Evolutionary conservation across 768 basidiomycete species (phyloP).

Genomic region (Phlegmacium glaucopus): DNA sequence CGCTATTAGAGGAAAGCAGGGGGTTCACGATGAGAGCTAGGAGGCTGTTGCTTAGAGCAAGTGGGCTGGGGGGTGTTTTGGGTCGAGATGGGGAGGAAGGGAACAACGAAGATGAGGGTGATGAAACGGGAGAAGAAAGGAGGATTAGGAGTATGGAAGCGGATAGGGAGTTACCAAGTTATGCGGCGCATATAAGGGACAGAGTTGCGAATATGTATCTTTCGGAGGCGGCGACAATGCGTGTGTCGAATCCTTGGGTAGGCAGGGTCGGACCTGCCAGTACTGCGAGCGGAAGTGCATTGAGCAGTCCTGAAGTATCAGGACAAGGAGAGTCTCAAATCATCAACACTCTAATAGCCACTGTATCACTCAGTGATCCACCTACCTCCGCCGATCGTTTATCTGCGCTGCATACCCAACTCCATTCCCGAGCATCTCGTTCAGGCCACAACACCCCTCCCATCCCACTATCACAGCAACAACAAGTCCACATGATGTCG

Average conservation of each 20-base stretch:
- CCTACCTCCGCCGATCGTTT: too few relatives aligned
- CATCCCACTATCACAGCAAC: not conserved
- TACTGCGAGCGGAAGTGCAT: not conserved
- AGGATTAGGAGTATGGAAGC: conserved; percentile 46
- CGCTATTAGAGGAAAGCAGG: conserved; percentile 73
- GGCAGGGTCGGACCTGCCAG: conserved; percentile 15
- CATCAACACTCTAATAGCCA: too few relatives aligned
- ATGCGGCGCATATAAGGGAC: conserved; percentile 86
- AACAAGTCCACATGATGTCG: conserved; percentile 24
- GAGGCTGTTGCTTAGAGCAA: conserved; percentile 52
- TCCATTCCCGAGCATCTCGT: not conserved
- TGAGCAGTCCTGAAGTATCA: too few relatives aligned
- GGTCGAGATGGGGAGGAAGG: conserved; percentile 1
- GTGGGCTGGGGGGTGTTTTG: conserved; percentile 23
- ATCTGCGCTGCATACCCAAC: not conserved
- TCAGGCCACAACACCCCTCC: not conserved
- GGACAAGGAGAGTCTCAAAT: too few relatives aligned
- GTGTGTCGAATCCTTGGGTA: conserved; percentile 62
- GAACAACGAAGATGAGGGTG: conserved; percentile 25
- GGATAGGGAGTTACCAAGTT: conserved; percentile 83
- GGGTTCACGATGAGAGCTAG: conserved; percentile 72
- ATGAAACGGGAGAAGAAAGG: conserved; percentile 31
- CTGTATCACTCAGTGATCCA: too few relatives aligned
- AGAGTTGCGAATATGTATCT: conserved; percentile 79
- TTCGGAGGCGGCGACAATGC: conserved; percentile 58